Evolutionary conservation across 352 stramenopile species (phyloP).

Genomic region (Phytophthora aleatoria): DNA sequence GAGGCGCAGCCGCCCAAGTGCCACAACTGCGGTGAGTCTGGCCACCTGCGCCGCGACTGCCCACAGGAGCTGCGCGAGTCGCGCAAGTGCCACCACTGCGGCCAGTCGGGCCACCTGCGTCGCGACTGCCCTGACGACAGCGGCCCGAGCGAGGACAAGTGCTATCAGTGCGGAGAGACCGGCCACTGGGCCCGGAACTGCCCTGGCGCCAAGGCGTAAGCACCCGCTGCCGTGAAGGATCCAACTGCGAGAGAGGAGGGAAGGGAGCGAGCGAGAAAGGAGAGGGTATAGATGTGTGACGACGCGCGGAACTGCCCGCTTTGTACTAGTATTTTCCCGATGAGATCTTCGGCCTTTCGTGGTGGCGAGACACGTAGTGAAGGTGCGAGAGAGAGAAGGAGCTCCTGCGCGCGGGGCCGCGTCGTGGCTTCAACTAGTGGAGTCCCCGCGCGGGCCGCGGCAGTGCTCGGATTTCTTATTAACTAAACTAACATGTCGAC

Average conservation of each 20-base stretch:
- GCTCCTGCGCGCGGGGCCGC: slow-evolving; percentile 12
- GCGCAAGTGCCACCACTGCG: slow-evolving; percentile 82
- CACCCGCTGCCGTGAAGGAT: slow-evolving; percentile 25
- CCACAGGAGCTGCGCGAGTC: slow-evolving; percentile 67
- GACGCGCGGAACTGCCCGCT: slow-evolving; percentile 49
- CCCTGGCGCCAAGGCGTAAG: slow-evolving; percentile 58
- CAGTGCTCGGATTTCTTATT: slow-evolving; percentile 46
- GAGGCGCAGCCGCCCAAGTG: slow-evolving; percentile 76
- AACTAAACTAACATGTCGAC: slow-evolving; percentile 50
- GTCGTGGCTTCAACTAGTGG: slow-evolving; percentile 16
- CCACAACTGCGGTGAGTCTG: slow-evolving; percentile 78
- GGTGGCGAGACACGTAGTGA: slow-evolving; percentile 49
- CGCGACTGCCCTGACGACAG: slow-evolving; percentile 84
- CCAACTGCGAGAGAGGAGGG: slow-evolving; percentile 43
- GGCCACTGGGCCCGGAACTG: slow-evolving; percentile 86
- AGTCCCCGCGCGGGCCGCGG: slow-evolving; percentile 6
- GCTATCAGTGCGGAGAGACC: slow-evolving; percentile 80
- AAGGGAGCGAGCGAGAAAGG: slow-evolving; percentile 44
- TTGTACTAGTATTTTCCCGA: slow-evolving; percentile 69
- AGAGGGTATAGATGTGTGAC: slow-evolving; percentile 58
- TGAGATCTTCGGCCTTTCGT: slow-evolving; percentile 52
- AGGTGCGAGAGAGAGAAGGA: slow-evolving; percentile 49
- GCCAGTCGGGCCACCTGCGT: slow-evolving; percentile 68
- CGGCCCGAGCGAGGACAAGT: slow-evolving; percentile 73
- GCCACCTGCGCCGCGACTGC: slow-evolving; percentile 78